Percentiles rank a stretch among this genome's conserved stretches.
phyloP scores from a whole-genome alignment of 2,329 filamentous ascomycete genomes.

The Corinectria fuckeliana region DNA sequence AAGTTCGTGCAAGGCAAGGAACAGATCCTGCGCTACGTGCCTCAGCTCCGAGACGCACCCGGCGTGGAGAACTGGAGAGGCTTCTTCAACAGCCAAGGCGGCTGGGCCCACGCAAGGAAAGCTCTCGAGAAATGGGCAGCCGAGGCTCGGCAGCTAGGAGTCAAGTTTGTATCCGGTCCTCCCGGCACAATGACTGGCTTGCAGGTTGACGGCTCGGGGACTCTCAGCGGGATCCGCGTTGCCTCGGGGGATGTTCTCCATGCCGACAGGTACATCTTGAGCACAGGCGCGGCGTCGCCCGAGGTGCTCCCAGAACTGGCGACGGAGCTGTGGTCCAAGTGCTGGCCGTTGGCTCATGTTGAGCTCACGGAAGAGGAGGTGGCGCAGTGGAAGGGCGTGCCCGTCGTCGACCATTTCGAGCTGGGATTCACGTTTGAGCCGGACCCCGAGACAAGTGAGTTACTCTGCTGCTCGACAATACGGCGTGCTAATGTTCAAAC shows the following conservation, averaged over 20 bases:
- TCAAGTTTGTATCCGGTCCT: conserved; percentile 13
- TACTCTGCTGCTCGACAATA: background rate
- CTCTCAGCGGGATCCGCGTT: conserved; percentile 6
- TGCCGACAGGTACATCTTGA: conserved; percentile 17
- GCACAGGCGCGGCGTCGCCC: conserved; percentile 19
- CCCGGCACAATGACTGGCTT: conserved; percentile 12
- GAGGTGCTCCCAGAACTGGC: conserved; percentile 17
- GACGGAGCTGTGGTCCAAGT: conserved; percentile 19
- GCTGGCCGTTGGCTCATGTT: conserved; percentile 19
- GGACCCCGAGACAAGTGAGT: conserved; percentile 17
- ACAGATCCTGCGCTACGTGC: conserved; percentile 10
- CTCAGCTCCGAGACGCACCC: conserved; percentile 11
- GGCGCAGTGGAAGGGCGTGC: conserved; percentile 17
- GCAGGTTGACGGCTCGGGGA: background rate
- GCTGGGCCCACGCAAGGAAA: conserved; percentile 19
- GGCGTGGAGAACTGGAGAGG: conserved; percentile 17
- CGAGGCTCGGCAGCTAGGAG: conserved; percentile 11
- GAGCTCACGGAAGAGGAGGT: conserved; percentile 19
- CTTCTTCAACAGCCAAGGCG: conserved; percentile 17
- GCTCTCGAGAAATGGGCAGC: conserved; percentile 20
- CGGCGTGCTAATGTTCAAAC: background rate
- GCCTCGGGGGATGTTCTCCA: conserved; percentile 10
- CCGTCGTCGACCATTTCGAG: conserved; percentile 21
- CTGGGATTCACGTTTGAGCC: conserved; percentile 22
- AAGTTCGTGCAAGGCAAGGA: conserved; percentile 10